Evolutionary conservation across 1,284 basidiomycete genomes (phyloP).

Genomic region (Ceratobasidium sp.): DNA sequence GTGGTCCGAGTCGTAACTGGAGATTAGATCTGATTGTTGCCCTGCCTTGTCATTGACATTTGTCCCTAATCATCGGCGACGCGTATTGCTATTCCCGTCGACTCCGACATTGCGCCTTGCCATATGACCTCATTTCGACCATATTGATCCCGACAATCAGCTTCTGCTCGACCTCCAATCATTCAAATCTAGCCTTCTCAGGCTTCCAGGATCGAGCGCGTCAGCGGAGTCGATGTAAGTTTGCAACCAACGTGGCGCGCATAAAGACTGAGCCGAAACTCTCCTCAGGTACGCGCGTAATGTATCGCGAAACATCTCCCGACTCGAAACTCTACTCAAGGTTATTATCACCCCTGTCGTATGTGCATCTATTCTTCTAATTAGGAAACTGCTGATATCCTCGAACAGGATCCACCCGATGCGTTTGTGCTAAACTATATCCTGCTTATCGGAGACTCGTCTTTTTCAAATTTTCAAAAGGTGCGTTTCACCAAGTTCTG

Average conservation of each 20-base stretch:
- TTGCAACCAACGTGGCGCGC: conserved; percentile 18
- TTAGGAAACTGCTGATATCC: background rate
- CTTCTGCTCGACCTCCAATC: conserved; percentile 90
- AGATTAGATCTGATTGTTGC: background rate
- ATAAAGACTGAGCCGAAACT: conserved; percentile 46
- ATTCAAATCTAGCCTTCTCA: conserved; percentile 82
- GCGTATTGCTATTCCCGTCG: too few relatives aligned
- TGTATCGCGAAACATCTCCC: conserved; percentile 78
- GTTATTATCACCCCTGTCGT: conserved; percentile 91
- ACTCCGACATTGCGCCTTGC: too few relatives aligned
- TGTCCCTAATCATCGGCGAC: background rate
- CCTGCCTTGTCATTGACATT: background rate
- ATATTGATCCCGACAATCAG: conserved; percentile 52
- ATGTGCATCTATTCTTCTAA: conserved; percentile 46
- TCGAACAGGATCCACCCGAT: conserved; percentile 78
- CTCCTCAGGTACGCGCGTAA: conserved; percentile 74
- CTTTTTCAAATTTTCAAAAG: conserved; percentile 98
- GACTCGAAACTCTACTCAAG: conserved; percentile 89
- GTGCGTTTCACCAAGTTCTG: conserved; percentile 52
- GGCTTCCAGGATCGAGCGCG: conserved; percentile 67
- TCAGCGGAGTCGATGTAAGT: conserved; percentile 35
- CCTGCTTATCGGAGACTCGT: conserved; percentile 87
- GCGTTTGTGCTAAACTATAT: conserved; percentile 95
- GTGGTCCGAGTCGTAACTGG: conserved; percentile 28
- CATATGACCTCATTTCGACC: background rate